phyloP scores from a whole-genome alignment of 371 early-diverging fungal genomes.

The Saksenaea oblongispora region DNA sequence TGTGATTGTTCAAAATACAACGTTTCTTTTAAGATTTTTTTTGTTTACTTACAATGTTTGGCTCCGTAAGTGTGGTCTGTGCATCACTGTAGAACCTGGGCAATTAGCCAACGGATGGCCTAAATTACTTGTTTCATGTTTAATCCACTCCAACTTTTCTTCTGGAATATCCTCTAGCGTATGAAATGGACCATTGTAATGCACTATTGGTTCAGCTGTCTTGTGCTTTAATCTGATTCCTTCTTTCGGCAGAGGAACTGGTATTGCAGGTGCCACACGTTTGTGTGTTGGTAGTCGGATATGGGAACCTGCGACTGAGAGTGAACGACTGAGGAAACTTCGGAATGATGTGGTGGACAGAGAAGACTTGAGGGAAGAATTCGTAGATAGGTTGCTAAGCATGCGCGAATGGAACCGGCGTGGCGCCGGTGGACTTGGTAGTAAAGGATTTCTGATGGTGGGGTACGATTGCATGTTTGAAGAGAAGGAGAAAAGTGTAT shows the following conservation, averaged over 20 bases:
- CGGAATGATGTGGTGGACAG: not conserved
- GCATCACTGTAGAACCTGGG: constrained; percentile 20
- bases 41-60: constrained; percentile 19
- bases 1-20: not conserved
- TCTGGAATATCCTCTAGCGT: constrained; percentile 27
- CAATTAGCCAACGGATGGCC: constrained; percentile 25
- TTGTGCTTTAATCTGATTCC: not conserved
- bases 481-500: constrained; percentile 6
- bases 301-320: constrained; percentile 19
- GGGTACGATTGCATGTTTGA: not conserved
- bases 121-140: constrained; percentile 22
- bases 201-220: constrained; percentile 22
- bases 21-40: not conserved
- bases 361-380: not conserved
- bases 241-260: not conserved
- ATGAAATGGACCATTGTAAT: constrained; percentile 34
- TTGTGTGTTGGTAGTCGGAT: constrained; percentile 11
- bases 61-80: constrained; percentile 23
- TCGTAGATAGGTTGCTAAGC: not conserved
- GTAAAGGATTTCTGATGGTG: constrained; percentile 10
- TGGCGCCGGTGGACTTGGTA: constrained; percentile 2
- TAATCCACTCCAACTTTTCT: constrained; percentile 36
- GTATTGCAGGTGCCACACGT: not conserved
- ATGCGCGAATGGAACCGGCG: constrained; percentile 2
- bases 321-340: constrained; percentile 12